Base-by-base conservation (phyloP, 257 asterid species). In the Ophiorrhiza pumila region DNA sequence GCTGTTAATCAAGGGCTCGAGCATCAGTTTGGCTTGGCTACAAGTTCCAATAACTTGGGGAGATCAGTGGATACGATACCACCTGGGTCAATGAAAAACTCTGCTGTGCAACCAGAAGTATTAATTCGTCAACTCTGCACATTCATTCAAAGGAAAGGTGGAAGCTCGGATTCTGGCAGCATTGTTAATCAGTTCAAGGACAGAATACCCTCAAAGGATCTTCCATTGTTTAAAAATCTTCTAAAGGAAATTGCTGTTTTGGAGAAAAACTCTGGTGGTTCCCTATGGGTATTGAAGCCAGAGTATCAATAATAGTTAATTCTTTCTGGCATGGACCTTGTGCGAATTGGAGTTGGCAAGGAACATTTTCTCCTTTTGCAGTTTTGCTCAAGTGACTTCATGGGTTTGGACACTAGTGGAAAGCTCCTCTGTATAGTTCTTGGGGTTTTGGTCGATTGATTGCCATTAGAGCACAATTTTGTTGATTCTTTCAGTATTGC, bases 81-180 rank as follows among this genome's bases (percentile, higher is more conserved):
- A 32, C 76, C 90, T 39, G 82, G 81, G 78, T 5, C 84, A 61
- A 77, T 83, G 8, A 82, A 75, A 60, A 77, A 60, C 69, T 27
- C 74, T 2, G 77, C 80, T 65, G 84, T 82, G 45, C 96, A 82
- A 81, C 96, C 99, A 2, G 99, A 95, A 78, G 85, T 95, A 27
- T 80, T 95, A 79, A 88, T 92, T 80, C 97, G 97, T 60, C 93
- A 91, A 76, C 87, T 95, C 10, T 90, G 98, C 74, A 86, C 97
- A 9, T 95, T 90, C 77, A 87, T 95, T 78, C 99, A 91, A 78
- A 82, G 68, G 76, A 83, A 77, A 42, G 97, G 95, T 52, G 98
- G 99, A 69, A 83, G 85, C 29, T 74, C 92, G 35, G 86, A 84
- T 81, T 91, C 99, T n/a, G 84, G 85, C 52, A 77, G 84, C 80